These are phyloP conservation scores for Nasturtium officinale DNA, from an alignment of 345 rosid genomes.

Conservation along the genomic window DNA sequence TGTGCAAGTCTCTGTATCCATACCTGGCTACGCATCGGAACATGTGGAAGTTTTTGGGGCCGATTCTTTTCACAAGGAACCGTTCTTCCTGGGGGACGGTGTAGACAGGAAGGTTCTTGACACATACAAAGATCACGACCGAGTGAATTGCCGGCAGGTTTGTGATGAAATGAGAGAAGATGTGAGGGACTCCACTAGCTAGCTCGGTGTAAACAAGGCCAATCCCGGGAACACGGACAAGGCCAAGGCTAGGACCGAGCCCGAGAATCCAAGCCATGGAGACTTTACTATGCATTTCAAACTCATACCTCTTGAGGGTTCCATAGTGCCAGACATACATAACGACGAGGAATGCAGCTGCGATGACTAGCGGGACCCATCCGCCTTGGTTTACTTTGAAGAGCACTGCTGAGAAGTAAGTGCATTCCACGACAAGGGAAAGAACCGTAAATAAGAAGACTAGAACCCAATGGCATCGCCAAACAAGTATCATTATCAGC, in stretches of 20 bases:
- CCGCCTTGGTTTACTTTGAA: conserved; percentile 81
- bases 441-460: conserved; percentile 59
- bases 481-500: conserved; percentile 78
- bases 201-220: conserved; percentile 88
- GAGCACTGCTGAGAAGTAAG: conserved; percentile 70
- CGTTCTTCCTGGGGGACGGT: conserved; percentile 76
- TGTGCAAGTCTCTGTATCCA: conserved; percentile 77
- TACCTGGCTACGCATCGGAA: conserved; percentile 82
- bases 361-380: conserved; percentile 79
- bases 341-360: conserved; percentile 64
- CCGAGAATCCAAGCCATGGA: conserved; percentile 87
- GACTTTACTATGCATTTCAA: conserved; percentile 76
- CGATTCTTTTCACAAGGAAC: conserved; percentile 71
- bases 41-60: conserved; percentile 76
- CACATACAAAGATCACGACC: conserved; percentile 67
- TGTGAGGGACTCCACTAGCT: conserved; percentile 78
- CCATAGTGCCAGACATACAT: conserved; percentile 85
- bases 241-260: conserved; percentile 80
- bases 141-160: conserved; percentile 75
- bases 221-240: conserved; percentile 77
- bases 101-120: conserved; percentile 79
- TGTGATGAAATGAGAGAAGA: conserved; percentile 84
- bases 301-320: conserved; percentile 66
- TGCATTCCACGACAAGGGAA: conserved; percentile 62
- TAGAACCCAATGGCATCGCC: conserved; percentile 74